These are phyloP conservation scores for Solanum piurae DNA, from an alignment of 257 asterid genomes.

Conservation along the genomic window DNA sequence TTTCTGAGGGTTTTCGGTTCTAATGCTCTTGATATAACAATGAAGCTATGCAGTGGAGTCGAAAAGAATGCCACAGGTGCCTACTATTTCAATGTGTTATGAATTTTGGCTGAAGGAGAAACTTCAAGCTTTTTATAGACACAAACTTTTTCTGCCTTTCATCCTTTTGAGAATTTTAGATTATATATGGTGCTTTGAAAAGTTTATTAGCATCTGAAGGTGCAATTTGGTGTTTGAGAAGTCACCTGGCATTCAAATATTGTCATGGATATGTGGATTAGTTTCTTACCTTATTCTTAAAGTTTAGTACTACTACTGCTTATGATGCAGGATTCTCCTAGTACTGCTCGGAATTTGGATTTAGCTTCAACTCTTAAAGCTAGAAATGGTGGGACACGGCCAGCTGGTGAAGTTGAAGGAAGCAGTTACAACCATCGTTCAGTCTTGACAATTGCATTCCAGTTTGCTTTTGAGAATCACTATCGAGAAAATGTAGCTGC, in stretches of 20 bases:
- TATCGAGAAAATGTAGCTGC: slow-evolving; percentile 67
- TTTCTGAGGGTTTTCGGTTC: not conserved
- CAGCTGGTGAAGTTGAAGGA: slow-evolving; percentile 37
- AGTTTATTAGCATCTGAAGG: not conserved
- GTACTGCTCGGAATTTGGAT: slow-evolving; percentile 55
- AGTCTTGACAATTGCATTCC: not conserved
- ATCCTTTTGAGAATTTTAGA: not conserved
- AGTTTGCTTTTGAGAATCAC: slow-evolving; percentile 75
- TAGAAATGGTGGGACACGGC: slow-evolving; percentile 47
- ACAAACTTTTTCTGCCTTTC: not conserved
- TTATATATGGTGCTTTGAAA: not conserved
- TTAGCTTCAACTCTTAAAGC: slow-evolving; percentile 69
- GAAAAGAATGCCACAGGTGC: slow-evolving; percentile 62
- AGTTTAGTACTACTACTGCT: not conserved
- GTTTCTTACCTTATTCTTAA: not conserved
- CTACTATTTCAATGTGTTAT: not conserved
- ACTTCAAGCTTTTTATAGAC: not conserved
- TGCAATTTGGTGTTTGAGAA: not conserved
- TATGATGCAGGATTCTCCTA: slow-evolving; percentile 46
- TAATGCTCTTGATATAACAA: not conserved
- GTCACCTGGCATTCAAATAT: not conserved
- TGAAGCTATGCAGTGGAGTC: slow-evolving; percentile 76
- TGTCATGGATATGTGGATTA: not conserved
- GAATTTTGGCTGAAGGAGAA: not conserved
- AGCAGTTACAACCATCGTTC: slow-evolving; percentile 39